Percentiles rank a stretch among this genome's conserved stretches.
These are phyloP conservation scores for Amphirosellinia nigrospora DNA, from an alignment of 495 filamentous ascomycete genomes.

Conservation along the genomic window DNA sequence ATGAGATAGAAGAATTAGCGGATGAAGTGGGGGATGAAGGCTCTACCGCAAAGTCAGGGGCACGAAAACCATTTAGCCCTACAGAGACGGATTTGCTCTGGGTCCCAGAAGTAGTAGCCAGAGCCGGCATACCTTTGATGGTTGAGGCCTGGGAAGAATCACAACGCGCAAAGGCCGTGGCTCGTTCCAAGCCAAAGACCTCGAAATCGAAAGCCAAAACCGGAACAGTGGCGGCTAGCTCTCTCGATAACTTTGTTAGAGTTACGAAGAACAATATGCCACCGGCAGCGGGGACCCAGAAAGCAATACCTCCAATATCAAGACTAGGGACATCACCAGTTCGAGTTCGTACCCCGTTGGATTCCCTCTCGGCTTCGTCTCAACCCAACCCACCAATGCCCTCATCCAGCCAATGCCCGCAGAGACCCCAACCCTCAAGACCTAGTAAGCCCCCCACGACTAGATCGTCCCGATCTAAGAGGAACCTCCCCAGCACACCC, in stretches of 20 bases:
- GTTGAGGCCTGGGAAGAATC: slow-evolving; percentile 79
- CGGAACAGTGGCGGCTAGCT: slow-evolving; percentile 34
- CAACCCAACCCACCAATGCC: slow-evolving; percentile 11
- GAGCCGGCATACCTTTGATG: slow-evolving; percentile 71
- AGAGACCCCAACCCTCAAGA: slow-evolving; percentile 33
- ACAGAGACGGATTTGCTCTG: slow-evolving; percentile 75
- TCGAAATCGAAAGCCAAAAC: slow-evolving; percentile 37
- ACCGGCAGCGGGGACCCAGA: slow-evolving; percentile 5
- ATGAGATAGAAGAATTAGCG: slow-evolving; percentile 61
- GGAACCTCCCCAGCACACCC: slow-evolving; percentile 29
- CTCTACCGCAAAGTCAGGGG: slow-evolving; percentile 34
- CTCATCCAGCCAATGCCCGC: slow-evolving; percentile 22
- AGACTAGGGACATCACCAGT: slow-evolving; percentile 9
- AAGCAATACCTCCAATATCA: slow-evolving; percentile 13
- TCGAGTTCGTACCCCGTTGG: slow-evolving; percentile 10
- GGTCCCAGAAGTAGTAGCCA: slow-evolving; percentile 75
- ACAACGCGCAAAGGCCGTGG: slow-evolving; percentile 52
- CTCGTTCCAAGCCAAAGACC: slow-evolving; percentile 37
- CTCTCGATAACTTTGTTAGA: slow-evolving; percentile 47
- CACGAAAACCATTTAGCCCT: slow-evolving; percentile 65
- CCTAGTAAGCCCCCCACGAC: slow-evolving; percentile 44
- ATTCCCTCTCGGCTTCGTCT: slow-evolving; percentile 7
- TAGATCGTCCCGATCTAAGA: slow-evolving; percentile 22
- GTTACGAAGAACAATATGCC: slow-evolving; percentile 42
- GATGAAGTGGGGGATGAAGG: slow-evolving; percentile 43